These are phyloP conservation scores for Penicillium sumatraense DNA, from an alignment of 2,329 filamentous ascomycete species.

Conservation along the genomic window DNA sequence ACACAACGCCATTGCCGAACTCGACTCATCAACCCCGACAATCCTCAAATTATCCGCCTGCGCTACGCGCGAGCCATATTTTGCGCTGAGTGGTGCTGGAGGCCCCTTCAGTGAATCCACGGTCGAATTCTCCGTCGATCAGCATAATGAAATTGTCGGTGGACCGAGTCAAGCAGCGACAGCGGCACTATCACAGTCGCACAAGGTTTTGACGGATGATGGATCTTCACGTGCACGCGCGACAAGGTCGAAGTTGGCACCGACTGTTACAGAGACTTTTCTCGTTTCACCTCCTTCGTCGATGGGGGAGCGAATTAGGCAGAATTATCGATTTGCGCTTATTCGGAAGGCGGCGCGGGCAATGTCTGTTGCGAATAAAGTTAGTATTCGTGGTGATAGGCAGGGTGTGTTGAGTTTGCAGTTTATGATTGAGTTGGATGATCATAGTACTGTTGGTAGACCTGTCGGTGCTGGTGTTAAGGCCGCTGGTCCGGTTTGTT, in stretches of 20 bases:
- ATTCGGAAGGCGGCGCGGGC: constrained; percentile 84
- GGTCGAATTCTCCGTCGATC: constrained; percentile 63
- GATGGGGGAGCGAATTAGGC: constrained; percentile 65
- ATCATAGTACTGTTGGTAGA: constrained; percentile 44
- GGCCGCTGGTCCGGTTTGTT: constrained; percentile 42
- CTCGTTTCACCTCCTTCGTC: constrained; percentile 61
- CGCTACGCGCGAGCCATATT: constrained; percentile 65
- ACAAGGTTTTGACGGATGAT: constrained; percentile 42
- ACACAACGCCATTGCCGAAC: constrained; percentile 56
- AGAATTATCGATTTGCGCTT: constrained; percentile 85
- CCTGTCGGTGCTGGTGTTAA: constrained; percentile 28
- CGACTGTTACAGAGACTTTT: constrained; percentile 56
- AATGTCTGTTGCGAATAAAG: constrained; percentile 92
- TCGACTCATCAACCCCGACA: constrained; percentile 70
- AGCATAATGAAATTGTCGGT: constrained; percentile 31
- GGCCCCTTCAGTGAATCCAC: constrained; percentile 62
- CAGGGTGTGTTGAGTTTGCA: constrained; percentile 93
- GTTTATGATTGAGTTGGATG: constrained; percentile 91
- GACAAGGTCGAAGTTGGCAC: constrained; percentile 42
- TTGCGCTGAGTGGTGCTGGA: constrained; percentile 72
- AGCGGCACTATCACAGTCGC: constrained; percentile 29
- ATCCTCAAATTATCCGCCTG: constrained; percentile 71
- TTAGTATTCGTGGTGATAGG: constrained; percentile 83
- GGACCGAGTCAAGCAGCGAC: constrained; percentile 21
- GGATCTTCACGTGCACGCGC: constrained; percentile 38